Percentiles rank a stretch among this genome's conserved stretches.
phyloP scores from a whole-genome alignment of 352 stramenopile genomes.

The Globisporangium perplexum region DNA sequence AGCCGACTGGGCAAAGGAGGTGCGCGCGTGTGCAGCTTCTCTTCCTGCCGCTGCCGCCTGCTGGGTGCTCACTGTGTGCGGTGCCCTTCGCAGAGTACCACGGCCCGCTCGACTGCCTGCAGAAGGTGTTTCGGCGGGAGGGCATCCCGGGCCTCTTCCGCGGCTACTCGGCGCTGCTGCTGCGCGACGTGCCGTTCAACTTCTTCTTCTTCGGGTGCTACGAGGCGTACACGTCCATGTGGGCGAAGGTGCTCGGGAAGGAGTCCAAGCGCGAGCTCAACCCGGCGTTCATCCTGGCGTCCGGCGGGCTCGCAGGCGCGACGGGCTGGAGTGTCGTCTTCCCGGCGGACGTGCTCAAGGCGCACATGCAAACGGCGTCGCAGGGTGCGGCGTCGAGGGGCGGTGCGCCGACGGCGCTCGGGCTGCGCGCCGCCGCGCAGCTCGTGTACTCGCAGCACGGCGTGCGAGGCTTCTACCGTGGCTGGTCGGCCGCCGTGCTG shows the following conservation, averaged over 20 bases:
- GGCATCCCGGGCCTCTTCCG: slow-evolving; percentile 64
- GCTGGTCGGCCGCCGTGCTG: slow-evolving; percentile 80
- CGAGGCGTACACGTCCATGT: slow-evolving; percentile 57
- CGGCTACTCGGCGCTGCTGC: slow-evolving; percentile 76
- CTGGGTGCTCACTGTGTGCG: neutral
- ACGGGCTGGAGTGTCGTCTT: slow-evolving; percentile 86
- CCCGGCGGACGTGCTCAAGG: slow-evolving; percentile 83
- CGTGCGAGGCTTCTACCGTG: slow-evolving; percentile 77
- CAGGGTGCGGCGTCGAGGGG: slow-evolving; percentile 13
- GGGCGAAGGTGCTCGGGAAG: slow-evolving; percentile 40
- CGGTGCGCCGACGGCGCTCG: slow-evolving; percentile 11
- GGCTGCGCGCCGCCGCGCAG: slow-evolving; percentile 40
- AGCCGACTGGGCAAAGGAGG: slow-evolving; percentile 53
- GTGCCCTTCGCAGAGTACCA: slow-evolving; percentile 34
- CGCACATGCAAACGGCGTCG: slow-evolving; percentile 65
- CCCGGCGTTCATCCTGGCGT: slow-evolving; percentile 60
- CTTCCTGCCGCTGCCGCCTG: too few species aligned
- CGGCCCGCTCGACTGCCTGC: slow-evolving; percentile 58
- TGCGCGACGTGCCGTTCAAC: slow-evolving; percentile 88
- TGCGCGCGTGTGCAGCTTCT: slow-evolving; percentile 28
- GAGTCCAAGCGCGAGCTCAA: slow-evolving; percentile 72
- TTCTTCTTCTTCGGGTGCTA: slow-evolving; percentile 90
- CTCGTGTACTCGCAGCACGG: slow-evolving; percentile 64
- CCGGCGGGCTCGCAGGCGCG: slow-evolving; percentile 67
- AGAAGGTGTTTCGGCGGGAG: slow-evolving; percentile 56